phyloP scores from a whole-genome alignment of 2,329 filamentous ascomycete species.

The Fusarium sp. region DNA sequence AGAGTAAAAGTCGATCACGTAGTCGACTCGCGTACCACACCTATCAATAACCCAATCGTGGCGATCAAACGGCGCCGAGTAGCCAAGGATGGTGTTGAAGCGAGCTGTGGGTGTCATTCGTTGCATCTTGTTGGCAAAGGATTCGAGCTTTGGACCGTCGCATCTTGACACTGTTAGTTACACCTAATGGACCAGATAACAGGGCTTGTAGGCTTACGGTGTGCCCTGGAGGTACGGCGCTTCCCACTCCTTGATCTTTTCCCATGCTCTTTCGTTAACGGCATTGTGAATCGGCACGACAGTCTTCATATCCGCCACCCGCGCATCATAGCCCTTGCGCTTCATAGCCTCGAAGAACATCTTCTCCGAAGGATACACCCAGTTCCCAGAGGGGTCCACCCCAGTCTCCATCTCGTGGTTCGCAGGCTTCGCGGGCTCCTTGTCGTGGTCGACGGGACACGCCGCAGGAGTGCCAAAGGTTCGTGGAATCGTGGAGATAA shows the following conservation, averaged over 20 bases:
- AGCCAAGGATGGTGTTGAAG: conserved; percentile 87
- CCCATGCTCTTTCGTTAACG: conserved; percentile 96
- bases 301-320: conserved; percentile 83
- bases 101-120: conserved; percentile 85
- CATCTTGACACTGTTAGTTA: conserved; percentile 53
- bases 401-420: conserved; percentile 86
- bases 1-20: conserved; percentile 98
- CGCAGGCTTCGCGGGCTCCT: conserved; percentile 57
- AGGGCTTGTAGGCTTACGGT: conserved; percentile 59
- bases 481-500: conserved; percentile 84
- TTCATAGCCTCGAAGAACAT: conserved; percentile 99
- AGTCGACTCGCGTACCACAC: conserved; percentile 87
- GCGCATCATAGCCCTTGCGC: conserved; percentile 84
- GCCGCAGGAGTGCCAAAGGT: conserved; percentile 58
- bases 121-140: conserved; percentile 80
- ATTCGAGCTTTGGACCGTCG: conserved; percentile 85
- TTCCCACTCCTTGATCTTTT: conserved; percentile 93
- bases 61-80: conserved; percentile 90
- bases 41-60: conserved; percentile 98
- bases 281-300: conserved; percentile 99
- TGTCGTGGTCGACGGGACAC: conserved; percentile 58
- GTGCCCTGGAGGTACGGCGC: conserved; percentile 71
- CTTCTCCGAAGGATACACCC: conserved; percentile 96
- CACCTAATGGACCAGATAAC: rapidly evolving
- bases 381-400: conserved; percentile 82